Conservation (phyloP, 345 rosid species). For the Eutrema japonicum region DNA sequence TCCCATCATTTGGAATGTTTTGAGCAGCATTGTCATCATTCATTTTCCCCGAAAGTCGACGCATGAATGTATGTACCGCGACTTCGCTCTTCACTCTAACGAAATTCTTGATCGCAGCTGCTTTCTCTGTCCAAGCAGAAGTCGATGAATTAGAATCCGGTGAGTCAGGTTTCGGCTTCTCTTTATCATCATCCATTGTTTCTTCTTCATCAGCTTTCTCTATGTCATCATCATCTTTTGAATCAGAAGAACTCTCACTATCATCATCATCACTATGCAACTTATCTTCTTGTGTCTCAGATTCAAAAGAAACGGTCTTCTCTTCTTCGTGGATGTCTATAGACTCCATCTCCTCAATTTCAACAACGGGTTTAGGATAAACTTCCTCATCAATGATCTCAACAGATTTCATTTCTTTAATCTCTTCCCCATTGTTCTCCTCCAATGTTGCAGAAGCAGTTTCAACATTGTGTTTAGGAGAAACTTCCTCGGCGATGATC, state of each 20-base stretch:
- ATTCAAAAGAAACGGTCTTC: conserved; percentile 9
- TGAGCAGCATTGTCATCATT: conserved; percentile 39
- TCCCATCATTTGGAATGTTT: conserved; percentile 14
- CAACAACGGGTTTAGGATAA: not conserved
- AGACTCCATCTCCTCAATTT: conserved; percentile 36
- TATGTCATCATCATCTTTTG: conserved; percentile 40
- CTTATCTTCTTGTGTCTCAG: conserved; percentile 22
- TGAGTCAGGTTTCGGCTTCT: conserved; percentile 21
- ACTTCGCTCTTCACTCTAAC: conserved; percentile 65
- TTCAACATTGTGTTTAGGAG: conserved; percentile 33
- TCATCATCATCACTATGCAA: conserved; percentile 34
- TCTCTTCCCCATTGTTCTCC: conserved; percentile 32
- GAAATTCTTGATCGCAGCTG: conserved; percentile 62
- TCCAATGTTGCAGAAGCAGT: conserved; percentile 11
- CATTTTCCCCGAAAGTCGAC: conserved; percentile 58
- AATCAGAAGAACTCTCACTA: conserved; percentile 29
- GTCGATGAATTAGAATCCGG: conserved; percentile 47
- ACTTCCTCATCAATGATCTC: not conserved
- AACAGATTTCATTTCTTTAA: conserved; percentile 24
- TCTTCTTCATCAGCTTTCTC: conserved; percentile 44
- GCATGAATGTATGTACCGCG: conserved; percentile 65
- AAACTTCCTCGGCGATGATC: conserved; percentile 27
- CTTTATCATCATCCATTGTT: conserved; percentile 29
- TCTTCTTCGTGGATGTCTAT: conserved; percentile 34
- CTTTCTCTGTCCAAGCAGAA: conserved; percentile 74